Base-by-base conservation (phyloP, 345 rosid genomes). In the Populus alba region DNA sequence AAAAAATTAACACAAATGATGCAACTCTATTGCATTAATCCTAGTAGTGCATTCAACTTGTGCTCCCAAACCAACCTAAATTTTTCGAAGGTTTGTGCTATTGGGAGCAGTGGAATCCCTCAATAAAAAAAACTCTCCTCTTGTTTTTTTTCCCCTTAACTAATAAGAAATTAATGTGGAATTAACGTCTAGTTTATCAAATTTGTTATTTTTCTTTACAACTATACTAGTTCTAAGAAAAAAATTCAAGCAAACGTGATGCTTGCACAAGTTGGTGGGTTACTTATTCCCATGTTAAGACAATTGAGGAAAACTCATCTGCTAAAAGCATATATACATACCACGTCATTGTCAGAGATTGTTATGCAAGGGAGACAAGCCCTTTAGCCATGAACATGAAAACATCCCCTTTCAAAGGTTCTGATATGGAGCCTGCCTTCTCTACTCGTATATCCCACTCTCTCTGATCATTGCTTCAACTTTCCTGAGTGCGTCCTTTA, bases 341-440 rank as follows among this genome's bases (percentile, higher is more conserved):
- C 31, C 72, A 67, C 31, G 73, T 72, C 59, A 65, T 70, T 41
- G 63, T 81, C 75, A 65, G 81, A 70, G 53, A n/a, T 65, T n/a
- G 74, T 17, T 38, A 53, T 25, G 68, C 29, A 70, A 77, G 65
- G 65, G 59, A 61, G 76, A 75, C 80, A 72, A 7, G 5, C 17
- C 22, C 74, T 43, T 81, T 71, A 12, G 10, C 13, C 55, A 70
- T 8, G 77, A 67, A 78, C 80, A 61, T 71, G 77, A 49, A 74
- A 71, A 38, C 20, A 35, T 59, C 66, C 68, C 66, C 72, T 27
- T 65, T 27, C 69, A 65, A 27, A 23, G n/a, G 70, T 16, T 31
- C 23, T 33, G 45, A 67, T 35, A 35, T 67, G 45, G 16, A 38
- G 8, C 41, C 11, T 27, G 35, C 65, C 11, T 27, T 13, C 17